phyloP scores from a whole-genome alignment of 225 moss, liverwort and hornwort species.

The Pseudoscleropodium purum region DNA sequence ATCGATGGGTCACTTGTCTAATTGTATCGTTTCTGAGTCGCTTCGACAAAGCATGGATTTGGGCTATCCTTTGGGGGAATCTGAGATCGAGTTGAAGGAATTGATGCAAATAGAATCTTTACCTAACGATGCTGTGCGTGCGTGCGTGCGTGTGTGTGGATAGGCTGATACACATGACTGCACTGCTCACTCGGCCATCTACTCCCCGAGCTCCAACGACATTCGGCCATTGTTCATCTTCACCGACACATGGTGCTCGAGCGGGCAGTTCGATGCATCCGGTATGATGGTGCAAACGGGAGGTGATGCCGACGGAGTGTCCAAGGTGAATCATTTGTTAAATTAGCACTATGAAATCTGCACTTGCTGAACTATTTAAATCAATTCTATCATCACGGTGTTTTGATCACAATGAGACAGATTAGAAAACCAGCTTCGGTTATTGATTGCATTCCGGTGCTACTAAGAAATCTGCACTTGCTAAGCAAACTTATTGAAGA shows the following conservation, averaged over 20 bases:
- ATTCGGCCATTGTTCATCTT: conserved; percentile 40
- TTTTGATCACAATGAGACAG: no score
- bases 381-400: not conserved
- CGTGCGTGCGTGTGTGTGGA: not conserved
- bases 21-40: not conserved
- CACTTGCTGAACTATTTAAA: not conserved
- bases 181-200: conserved; percentile 52
- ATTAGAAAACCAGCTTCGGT: not conserved
- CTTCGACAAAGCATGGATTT: no score
- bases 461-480: not conserved
- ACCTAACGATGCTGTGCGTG: not conserved
- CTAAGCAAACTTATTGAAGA: not conserved
- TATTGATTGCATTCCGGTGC: not conserved
- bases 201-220: conserved; percentile 19
- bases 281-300: conserved; percentile 50
- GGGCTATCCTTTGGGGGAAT: not conserved
- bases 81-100: not conserved
- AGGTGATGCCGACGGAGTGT: conserved; percentile 36
- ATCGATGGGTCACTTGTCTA: not conserved
- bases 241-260: conserved; percentile 60
- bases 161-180: conserved; percentile 35
- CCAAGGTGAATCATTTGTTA: conserved; percentile 2
- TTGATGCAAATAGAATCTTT: not conserved
- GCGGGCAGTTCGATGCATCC: conserved; percentile 22
- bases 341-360: not conserved